Base-by-base conservation (phyloP, 164 flowering plant genomes). In the Vitis rotundifolia region DNA sequence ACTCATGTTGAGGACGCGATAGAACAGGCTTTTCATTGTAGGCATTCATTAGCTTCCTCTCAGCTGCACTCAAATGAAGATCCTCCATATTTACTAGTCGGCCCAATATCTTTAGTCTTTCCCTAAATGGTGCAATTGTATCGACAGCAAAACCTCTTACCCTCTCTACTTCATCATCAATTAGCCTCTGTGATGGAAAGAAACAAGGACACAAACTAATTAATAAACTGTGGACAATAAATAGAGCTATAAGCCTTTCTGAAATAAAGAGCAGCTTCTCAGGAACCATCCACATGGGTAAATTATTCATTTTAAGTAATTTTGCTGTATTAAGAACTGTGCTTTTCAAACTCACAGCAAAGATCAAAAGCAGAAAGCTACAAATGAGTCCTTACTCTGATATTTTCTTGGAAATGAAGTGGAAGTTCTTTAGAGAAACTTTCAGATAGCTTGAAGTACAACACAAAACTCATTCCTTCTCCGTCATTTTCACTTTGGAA, bases 11-110 rank as follows among this genome's bases (percentile, higher is more conserved):
- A 73, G 98, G 98, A 29, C 98, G 97, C 53, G 98, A 94, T 48
- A 94, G 97, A 66, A 94, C 93, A 57, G 98, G 98, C 64, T 92
- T 94, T 77, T 94, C 98, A 63, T 92, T 94, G 81, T 94, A 94
- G 55, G 98, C 89, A 71, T 87, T 87, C 84, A 94, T 85, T 47
- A 94, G 87, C 79, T 91, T 94, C 80, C 87, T 89, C 81, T 92
- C 93, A 26, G 97, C 79, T 48, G 87, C 82, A 75, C 88, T 82
- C 61, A 91, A 68, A 29, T 82, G 90, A 69, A 94, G 97, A 61
- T 88, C 93, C 18, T 91, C 98, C 60, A 86, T 78, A 76, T 94
- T 94, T 59, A 64, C 89, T 47, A 92, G 81, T 68, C 97, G 90
- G 9, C 97, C 95, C 73, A 94, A 70, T 29, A 94, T 91, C 82